phyloP scores from a whole-genome alignment of 2,329 filamentous ascomycete genomes.

The Aureobasidium melanogenum region DNA sequence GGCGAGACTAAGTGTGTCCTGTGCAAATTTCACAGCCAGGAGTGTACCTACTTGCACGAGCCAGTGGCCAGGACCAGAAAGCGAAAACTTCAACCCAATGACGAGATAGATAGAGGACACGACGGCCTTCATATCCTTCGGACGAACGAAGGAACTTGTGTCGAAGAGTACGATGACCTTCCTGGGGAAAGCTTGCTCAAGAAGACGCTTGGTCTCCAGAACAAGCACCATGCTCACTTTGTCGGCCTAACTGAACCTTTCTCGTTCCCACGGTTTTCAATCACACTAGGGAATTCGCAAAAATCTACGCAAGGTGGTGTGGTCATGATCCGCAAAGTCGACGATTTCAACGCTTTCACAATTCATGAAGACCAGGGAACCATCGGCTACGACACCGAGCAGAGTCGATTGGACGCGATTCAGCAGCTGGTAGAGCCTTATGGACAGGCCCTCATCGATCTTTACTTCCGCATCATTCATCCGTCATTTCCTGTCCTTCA shows the following conservation, averaged over 20 bases:
- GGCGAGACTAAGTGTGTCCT: conserved; percentile 18
- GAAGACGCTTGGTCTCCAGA: conserved; percentile 43
- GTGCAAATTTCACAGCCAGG: conserved; percentile 59
- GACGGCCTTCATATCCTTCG: conserved; percentile 5
- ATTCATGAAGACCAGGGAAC: conserved; percentile 49
- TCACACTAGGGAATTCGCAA: background rate
- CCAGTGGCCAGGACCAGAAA: conserved; percentile 13
- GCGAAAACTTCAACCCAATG: background rate
- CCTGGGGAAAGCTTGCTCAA: conserved; percentile 58
- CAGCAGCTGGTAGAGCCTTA: conserved; percentile 63
- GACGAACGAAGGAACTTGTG: conserved; percentile 27
- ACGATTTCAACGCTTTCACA: conserved; percentile 44
- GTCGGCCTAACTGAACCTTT: conserved; percentile 20
- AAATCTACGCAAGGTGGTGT: background rate
- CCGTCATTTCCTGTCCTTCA: conserved; percentile 51
- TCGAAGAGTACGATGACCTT: conserved; percentile 64
- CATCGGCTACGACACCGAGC: conserved; percentile 18
- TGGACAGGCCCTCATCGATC: conserved; percentile 59
- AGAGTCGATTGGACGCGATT: conserved; percentile 55
- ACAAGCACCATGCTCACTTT: conserved; percentile 22
- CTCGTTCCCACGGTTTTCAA: conserved; percentile 4
- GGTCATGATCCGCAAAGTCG: conserved; percentile 12
- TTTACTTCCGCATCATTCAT: conserved; percentile 62
- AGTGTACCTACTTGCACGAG: conserved; percentile 65
- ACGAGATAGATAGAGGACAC: background rate